Evolutionary conservation across 192 early-diverging fungal genomes (phyloP).

Genomic region (Phlyctochytrium planicorne): DNA sequence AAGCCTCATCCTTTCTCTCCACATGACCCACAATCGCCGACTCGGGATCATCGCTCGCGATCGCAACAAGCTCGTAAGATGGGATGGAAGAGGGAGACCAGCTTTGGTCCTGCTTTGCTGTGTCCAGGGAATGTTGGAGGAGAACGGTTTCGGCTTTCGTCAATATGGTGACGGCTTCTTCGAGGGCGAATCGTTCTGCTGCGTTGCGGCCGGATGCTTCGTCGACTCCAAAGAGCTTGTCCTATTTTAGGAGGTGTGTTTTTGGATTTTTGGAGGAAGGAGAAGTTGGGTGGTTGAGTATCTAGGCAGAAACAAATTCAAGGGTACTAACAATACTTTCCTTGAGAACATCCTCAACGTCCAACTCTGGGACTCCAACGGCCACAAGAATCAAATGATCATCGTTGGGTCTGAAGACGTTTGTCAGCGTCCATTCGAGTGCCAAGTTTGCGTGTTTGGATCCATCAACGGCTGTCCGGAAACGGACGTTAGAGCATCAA

Average conservation of each 20-base stretch:
- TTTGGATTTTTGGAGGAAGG: no score
- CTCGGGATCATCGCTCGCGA: neutral
- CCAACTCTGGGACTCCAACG: neutral
- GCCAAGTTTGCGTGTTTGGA: neutral
- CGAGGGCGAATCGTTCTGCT: neutral
- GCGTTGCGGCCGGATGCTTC: neutral
- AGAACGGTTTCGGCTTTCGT: neutral
- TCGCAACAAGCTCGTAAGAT: neutral
- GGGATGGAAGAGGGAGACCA: neutral
- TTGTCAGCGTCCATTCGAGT: neutral
- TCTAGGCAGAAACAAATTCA: neutral
- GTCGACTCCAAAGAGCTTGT: slow-evolving; percentile 1
- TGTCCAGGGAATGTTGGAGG: neutral
- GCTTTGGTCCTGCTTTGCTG: neutral
- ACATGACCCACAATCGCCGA: neutral
- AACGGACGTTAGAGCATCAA: neutral
- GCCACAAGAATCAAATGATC: neutral
- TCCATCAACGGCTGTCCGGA: neutral
- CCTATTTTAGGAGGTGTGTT: no score
- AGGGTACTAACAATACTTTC: neutral
- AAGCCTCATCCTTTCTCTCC: neutral
- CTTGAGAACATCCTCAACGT: neutral
- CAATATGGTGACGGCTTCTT: neutral
- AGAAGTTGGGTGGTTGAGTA: neutral
- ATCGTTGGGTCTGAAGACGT: neutral